These are phyloP conservation scores for Pseudogymnoascus sp. DNA, from an alignment of 2,329 filamentous ascomycete species.

Conservation along the genomic window DNA sequence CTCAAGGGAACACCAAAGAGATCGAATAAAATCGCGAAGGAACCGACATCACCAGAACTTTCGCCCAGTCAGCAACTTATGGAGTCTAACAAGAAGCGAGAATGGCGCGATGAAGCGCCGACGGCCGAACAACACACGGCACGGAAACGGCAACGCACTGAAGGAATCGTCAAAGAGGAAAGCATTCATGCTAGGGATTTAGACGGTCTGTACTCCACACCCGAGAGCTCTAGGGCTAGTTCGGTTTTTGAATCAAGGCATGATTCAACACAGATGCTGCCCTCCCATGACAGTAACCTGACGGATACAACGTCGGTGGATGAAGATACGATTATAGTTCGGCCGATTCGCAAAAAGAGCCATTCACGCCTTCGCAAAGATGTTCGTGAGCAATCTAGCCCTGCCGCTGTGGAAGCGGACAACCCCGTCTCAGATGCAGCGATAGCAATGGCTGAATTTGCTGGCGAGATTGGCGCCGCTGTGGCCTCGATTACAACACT, in stretches of 20 bases:
- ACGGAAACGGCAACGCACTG: not conserved
- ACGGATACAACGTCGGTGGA: constrained; percentile 31
- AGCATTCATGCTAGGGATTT: not conserved
- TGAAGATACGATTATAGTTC: constrained; percentile 28
- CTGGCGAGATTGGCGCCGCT: not conserved
- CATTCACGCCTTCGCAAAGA: not conserved
- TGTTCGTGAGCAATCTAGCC: not conserved
- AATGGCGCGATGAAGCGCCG: constrained; percentile 16
- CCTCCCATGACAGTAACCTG: constrained; percentile 17
- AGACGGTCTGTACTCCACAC: constrained; percentile 2
- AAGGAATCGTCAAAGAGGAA: constrained; percentile 11
- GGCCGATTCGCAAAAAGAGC: constrained; percentile 9
- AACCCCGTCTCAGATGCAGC: not conserved
- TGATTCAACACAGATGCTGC: not conserved
- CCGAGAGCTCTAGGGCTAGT: constrained; percentile 9
- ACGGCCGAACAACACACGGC: constrained; percentile 10
- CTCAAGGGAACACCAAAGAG: constrained; percentile 24
- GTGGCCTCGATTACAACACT: not conserved
- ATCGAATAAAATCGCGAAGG: constrained; percentile 19
- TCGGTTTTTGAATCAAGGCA: constrained; percentile 11
- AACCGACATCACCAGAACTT: constrained; percentile 19
- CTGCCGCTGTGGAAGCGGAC: not conserved
- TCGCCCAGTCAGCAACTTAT: constrained; percentile 21
- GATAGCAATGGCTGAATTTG: not conserved
- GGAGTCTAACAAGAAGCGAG: constrained; percentile 20